A percentile compares a stretch with the other conserved stretches of the same genome.
Evolutionary conservation across 352 stramenopile genomes (phyloP).

Genomic region (Phytophthora fragariae): DNA sequence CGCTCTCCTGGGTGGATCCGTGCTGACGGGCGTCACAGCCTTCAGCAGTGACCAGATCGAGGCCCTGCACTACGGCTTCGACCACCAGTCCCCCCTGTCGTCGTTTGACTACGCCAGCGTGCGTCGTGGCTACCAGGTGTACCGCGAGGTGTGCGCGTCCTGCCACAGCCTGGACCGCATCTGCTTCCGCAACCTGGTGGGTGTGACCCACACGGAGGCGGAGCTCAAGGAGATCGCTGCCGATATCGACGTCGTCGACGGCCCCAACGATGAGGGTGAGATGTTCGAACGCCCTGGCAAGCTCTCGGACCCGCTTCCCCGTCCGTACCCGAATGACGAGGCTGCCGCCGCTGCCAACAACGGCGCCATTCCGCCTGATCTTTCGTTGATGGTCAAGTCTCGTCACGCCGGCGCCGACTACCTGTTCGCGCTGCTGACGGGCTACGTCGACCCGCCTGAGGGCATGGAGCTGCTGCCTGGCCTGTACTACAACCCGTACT

Average conservation of each 20-base stretch:
- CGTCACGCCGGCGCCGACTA: constrained; percentile 97
- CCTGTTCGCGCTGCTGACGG: constrained; percentile 97
- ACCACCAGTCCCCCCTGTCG: constrained; percentile 84
- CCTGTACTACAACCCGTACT: constrained; percentile 99
- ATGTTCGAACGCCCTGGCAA: constrained; percentile 99
- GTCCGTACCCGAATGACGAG: constrained; percentile 98
- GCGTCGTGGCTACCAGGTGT: constrained; percentile 99
- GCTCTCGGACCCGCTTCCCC: constrained; percentile 95
- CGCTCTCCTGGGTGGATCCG: constrained; percentile 73
- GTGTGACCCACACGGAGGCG: constrained; percentile 95
- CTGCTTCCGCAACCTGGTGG: constrained; percentile 98
- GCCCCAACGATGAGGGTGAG: constrained; percentile 98
- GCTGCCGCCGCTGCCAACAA: constrained; percentile 97
- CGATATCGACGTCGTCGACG: constrained; percentile 97
- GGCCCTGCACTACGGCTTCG: constrained; percentile 89
- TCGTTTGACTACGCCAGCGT: constrained; percentile 94
- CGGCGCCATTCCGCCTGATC: constrained; percentile 97
- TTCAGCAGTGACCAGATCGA: constrained; percentile 91
- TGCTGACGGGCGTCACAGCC: constrained; percentile 82
- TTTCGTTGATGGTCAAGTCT: constrained; percentile 98
- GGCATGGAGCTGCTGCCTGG: constrained; percentile 86
- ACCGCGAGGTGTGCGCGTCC: constrained; percentile 98
- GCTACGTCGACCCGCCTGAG: constrained; percentile 96
- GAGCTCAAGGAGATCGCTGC: constrained; percentile 92
- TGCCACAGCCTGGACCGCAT: constrained; percentile 98